Conservation (phyloP, 345 rosid species). For the Iberis pinnata region DNA sequence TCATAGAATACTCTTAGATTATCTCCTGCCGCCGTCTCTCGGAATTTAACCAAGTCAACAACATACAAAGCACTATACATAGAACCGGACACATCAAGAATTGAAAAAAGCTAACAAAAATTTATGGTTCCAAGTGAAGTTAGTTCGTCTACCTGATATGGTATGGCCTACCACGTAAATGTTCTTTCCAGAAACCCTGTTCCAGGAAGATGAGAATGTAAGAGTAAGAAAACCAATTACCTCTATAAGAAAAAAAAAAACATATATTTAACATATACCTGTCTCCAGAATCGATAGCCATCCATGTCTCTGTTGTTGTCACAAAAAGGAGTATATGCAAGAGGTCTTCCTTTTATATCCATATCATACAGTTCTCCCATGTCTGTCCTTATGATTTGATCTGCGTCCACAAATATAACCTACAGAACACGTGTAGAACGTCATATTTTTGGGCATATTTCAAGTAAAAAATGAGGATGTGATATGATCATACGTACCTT, state of each 20-base stretch:
- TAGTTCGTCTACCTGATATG: slow-evolving; percentile 72
- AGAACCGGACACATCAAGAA: slow-evolving; percentile 23
- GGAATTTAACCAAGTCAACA: slow-evolving; percentile 88
- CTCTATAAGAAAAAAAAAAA: background rate
- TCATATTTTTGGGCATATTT: slow-evolving; percentile 5
- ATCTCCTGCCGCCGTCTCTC: slow-evolving; percentile 97
- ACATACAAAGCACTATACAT: slow-evolving; percentile 83
- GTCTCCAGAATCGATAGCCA: slow-evolving; percentile 98
- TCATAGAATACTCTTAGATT: slow-evolving; percentile 92
- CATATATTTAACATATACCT: slow-evolving; percentile 40
- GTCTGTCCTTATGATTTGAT: slow-evolving; percentile 89
- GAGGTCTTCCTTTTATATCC: slow-evolving; percentile 96
- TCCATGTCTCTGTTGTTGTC: slow-evolving; percentile 98
- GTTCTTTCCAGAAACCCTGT: slow-evolving; percentile 99
- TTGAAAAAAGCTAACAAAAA: slow-evolving; percentile 4
- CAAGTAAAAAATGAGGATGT: slow-evolving; percentile 9
- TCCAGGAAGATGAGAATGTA: slow-evolving; percentile 10
- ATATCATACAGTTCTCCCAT: slow-evolving; percentile 98
- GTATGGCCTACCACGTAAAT: slow-evolving; percentile 81
- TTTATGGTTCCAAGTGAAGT: slow-evolving; percentile 6
- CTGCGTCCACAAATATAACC: slow-evolving; percentile 99
- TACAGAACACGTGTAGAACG: slow-evolving; percentile 28
- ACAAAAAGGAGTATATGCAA: slow-evolving; percentile 96
- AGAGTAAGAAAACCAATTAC: slow-evolving; percentile 18
- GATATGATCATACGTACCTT: slow-evolving; percentile 45